These are phyloP conservation scores for Lachnellula cervina DNA, from an alignment of 2,329 filamentous ascomycete species.

Conservation along the genomic window DNA sequence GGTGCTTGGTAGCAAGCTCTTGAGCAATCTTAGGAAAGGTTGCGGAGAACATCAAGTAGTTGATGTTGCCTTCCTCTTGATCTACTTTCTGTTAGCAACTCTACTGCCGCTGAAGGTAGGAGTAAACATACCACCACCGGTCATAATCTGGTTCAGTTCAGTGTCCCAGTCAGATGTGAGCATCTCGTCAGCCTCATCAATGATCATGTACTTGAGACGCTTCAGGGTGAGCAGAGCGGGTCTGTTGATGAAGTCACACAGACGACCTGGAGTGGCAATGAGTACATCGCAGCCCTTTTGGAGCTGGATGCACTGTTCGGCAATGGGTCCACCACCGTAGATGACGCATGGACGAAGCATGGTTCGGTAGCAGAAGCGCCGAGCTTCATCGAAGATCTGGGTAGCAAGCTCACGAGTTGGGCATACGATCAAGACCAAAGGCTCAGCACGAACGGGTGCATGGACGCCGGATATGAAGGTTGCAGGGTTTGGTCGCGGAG, in stretches of 20 bases:
- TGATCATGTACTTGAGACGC: slow-evolving; percentile 74
- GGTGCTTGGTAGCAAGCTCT: slow-evolving; percentile 69
- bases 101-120: slow-evolving; percentile 7
- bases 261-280: slow-evolving; percentile 80
- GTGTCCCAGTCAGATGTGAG: slow-evolving; percentile 73
- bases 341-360: slow-evolving; percentile 89
- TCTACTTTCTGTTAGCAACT: slow-evolving; percentile 43
- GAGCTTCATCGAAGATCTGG: slow-evolving; percentile 92
- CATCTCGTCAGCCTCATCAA: slow-evolving; percentile 96
- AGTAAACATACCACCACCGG: slow-evolving; percentile 65
- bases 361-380: slow-evolving; percentile 87
- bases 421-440: slow-evolving; percentile 77
- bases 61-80: slow-evolving; percentile 65
- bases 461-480: slow-evolving; percentile 47
- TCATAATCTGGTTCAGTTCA: slow-evolving; percentile 70
- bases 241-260: slow-evolving; percentile 76
- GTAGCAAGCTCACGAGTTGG: slow-evolving; percentile 87
- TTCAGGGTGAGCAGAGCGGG: slow-evolving; percentile 63
- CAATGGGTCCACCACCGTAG: slow-evolving; percentile 77
- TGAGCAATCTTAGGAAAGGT: slow-evolving; percentile 83
- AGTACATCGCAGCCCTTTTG: slow-evolving; percentile 83
- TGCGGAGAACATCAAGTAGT: slow-evolving; percentile 84
- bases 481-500: slow-evolving; percentile 63
- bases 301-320: slow-evolving; percentile 67
- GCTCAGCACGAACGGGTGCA: slow-evolving; percentile 66